Conservation (phyloP, 176 grass and related monocot species). For the Ampelocalamus luodianensis region DNA sequence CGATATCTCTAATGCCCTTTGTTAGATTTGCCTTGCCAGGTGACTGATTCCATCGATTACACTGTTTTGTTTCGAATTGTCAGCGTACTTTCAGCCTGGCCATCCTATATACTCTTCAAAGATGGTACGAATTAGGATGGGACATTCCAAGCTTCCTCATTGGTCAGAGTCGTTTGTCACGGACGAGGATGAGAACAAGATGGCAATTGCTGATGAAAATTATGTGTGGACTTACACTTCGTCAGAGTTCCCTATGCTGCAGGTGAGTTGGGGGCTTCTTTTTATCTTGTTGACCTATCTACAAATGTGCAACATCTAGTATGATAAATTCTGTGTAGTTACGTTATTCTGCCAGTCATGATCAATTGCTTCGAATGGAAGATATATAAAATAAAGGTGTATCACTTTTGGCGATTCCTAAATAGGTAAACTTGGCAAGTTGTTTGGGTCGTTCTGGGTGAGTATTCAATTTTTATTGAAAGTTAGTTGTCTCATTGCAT, state of each 20-base stretch:
- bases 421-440: too few relatives aligned
- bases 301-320: not conserved
- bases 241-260: conserved; percentile 75
- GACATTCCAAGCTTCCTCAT: conserved; percentile 54
- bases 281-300: not conserved
- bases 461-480: not conserved
- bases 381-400: too few relatives aligned
- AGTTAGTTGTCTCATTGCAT: too few relatives aligned
- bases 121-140: conserved; percentile 68
- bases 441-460: too few relatives aligned
- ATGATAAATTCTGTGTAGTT: not conserved
- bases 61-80: conserved; percentile 23
- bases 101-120: conserved; percentile 72
- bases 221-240: conserved; percentile 85
- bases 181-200: conserved; percentile 39
- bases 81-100: conserved; percentile 64
- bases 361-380: not conserved
- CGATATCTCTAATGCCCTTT: not conserved
- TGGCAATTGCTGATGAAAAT: conserved; percentile 54
- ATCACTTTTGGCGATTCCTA: too few relatives aligned
- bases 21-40: conserved; percentile 9
- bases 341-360: not conserved
- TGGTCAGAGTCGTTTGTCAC: conserved; percentile 34
- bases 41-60: not conserved
- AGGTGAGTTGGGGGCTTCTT: conserved; percentile 47